Evolutionary conservation across 1,284 basidiomycete genomes (phyloP).

Genomic region (Apiotrichum gracile): DNA sequence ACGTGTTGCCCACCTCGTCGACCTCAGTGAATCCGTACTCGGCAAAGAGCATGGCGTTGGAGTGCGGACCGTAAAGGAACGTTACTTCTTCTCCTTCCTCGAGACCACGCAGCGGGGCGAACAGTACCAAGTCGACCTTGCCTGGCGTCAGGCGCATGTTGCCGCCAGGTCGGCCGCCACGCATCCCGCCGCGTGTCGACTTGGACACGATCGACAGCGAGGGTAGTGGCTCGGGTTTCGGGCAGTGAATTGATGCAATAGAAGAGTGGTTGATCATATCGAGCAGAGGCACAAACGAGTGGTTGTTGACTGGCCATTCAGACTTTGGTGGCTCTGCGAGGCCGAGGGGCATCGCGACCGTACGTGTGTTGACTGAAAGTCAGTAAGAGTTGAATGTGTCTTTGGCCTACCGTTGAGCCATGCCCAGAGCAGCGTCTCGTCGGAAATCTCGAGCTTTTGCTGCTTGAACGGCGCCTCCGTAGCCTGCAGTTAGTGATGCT

Average conservation of each 20-base stretch:
- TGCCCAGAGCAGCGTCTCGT: constrained; percentile 64
- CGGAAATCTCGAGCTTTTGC: constrained; percentile 26
- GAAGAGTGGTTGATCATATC: constrained; percentile 76
- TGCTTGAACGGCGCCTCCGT: constrained; percentile 27
- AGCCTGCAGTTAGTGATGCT: neutral
- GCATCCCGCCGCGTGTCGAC: constrained; percentile 17
- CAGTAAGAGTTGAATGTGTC: neutral
- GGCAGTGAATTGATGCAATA: constrained; percentile 17
- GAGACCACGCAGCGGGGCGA: constrained; percentile 52
- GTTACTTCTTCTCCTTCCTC: constrained; percentile 59
- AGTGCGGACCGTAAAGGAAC: constrained; percentile 68
- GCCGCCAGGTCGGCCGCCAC: constrained; percentile 44
- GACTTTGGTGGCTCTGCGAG: constrained; percentile 50
- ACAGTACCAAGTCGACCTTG: constrained; percentile 52
- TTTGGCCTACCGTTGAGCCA: constrained; percentile 68
- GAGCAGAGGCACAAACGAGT: constrained; percentile 75
- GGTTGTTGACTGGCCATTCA: constrained; percentile 53
- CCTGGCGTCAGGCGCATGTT: constrained; percentile 46
- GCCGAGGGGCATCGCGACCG: constrained; percentile 68
- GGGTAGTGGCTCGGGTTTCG: constrained; percentile 23
- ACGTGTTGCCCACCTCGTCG: constrained; percentile 32
- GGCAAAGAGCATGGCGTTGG: constrained; percentile 64
- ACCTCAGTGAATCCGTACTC: constrained; percentile 74
- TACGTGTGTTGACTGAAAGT: constrained; percentile 74
- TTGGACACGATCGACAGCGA: constrained; percentile 7